These are phyloP conservation scores for Boletus subcaerulescens DNA, from an alignment of 768 basidiomycete species.

Conservation along the genomic window DNA sequence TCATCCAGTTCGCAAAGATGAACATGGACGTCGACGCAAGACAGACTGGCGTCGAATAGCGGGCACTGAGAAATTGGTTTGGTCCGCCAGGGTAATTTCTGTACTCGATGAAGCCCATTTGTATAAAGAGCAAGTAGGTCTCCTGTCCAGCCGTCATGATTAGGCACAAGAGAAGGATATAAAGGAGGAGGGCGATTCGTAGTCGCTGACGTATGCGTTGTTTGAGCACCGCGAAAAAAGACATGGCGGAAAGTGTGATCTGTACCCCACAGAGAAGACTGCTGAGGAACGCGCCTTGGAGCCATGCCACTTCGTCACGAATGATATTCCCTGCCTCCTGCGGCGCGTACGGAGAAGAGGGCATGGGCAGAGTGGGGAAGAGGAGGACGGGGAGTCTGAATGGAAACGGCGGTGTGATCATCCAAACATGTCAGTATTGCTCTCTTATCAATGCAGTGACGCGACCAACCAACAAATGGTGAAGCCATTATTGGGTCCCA, in stretches of 20 bases:
- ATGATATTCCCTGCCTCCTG: neutral
- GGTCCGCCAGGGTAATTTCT: constrained; percentile 17
- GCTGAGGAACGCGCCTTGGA: constrained; percentile 22
- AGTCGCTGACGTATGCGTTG: constrained; percentile 7
- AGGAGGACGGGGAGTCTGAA: neutral
- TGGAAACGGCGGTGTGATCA: constrained; percentile 1
- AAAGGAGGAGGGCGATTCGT: constrained; percentile 12
- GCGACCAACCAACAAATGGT: neutral
- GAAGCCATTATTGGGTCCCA: neutral
- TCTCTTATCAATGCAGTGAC: constrained; percentile 4
- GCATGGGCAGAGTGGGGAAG: constrained; percentile 5
- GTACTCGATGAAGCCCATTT: constrained; percentile 12
- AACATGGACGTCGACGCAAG: constrained; percentile 10
- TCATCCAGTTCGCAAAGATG: too few relatives aligned
- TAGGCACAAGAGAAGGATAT: constrained; percentile 12
- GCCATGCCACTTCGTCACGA: constrained; percentile 15
- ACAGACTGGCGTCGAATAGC: neutral
- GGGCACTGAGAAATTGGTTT: neutral
- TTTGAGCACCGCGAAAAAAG: constrained; percentile 17
- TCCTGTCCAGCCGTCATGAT: constrained; percentile 18
- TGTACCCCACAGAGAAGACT: constrained; percentile 20
- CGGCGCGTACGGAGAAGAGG: neutral
- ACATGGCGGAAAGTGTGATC: constrained; percentile 17
- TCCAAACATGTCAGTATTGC: neutral
- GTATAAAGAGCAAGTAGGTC: constrained; percentile 11